Evolutionary conservation across 1,284 basidiomycete species (phyloP).

Genomic region (Bjerkandera adusta): DNA sequence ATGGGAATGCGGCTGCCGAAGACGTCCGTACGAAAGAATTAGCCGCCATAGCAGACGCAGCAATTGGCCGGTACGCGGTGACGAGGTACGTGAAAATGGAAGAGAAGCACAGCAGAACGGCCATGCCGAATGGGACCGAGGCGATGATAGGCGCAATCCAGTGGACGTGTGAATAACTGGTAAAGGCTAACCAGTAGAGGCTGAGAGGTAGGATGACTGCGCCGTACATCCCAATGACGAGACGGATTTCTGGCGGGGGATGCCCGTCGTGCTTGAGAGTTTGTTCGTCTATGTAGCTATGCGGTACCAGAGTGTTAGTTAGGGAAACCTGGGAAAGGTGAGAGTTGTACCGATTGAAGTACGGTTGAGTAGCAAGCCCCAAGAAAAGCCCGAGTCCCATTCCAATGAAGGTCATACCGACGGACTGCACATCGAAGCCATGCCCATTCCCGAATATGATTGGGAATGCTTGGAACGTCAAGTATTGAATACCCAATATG

Average conservation of each 20-base stretch:
- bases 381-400: constrained; percentile 70
- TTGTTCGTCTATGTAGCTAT: constrained; percentile 28
- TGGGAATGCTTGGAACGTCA: constrained; percentile 71
- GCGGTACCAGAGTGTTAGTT: background rate
- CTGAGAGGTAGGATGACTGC: constrained; percentile 68
- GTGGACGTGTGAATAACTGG: constrained; percentile 62
- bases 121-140: constrained; percentile 59
- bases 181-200: constrained; percentile 75
- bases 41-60: constrained; percentile 74
- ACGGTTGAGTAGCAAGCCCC: constrained; percentile 54
- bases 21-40: constrained; percentile 66
- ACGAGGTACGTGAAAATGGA: constrained; percentile 73
- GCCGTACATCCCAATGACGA: constrained; percentile 68
- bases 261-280: constrained; percentile 39
- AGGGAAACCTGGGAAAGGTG: background rate
- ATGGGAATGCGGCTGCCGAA: constrained; percentile 72
- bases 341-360: constrained; percentile 55
- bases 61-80: constrained; percentile 73
- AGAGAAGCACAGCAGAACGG: constrained; percentile 61
- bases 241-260: constrained; percentile 67
- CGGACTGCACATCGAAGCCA: constrained; percentile 58
- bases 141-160: constrained; percentile 74
- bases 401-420: constrained; percentile 70
- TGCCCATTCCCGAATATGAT: constrained; percentile 63
- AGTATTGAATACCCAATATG: constrained; percentile 74